Conservation (phyloP, 2,329 filamentous ascomycete genomes). For the Aspergillus viridinutans region DNA sequence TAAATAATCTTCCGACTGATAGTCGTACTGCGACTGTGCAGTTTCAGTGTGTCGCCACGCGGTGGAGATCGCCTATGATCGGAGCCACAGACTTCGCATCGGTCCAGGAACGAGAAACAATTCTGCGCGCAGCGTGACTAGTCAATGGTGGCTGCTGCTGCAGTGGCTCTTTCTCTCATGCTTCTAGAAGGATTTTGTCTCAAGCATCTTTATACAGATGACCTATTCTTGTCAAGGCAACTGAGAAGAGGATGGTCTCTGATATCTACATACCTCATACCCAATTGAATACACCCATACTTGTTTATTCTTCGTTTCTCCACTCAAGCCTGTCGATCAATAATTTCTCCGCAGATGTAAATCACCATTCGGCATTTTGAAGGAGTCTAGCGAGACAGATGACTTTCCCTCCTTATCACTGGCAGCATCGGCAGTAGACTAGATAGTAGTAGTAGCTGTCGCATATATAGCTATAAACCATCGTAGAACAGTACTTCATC, state of each 20-base stretch:
- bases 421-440: background rate
- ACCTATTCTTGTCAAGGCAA: background rate
- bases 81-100: background rate
- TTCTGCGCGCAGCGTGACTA: background rate
- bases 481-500: background rate
- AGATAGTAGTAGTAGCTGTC: background rate
- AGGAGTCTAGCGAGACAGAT: background rate
- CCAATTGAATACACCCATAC: background rate
- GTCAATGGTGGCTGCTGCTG: background rate
- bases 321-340: background rate
- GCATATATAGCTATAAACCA: too few species aligned
- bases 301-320: background rate
- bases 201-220: background rate
- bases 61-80: background rate
- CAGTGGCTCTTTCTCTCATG: background rate
- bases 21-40: background rate
- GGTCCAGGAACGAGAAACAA: background rate
- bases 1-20: background rate
- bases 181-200: background rate
- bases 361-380: background rate
- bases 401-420: background rate
- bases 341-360: background rate
- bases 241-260: background rate
- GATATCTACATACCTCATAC: background rate
- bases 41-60: background rate